A percentile compares a stretch with the other conserved stretches of the same genome.
phyloP scores from a whole-genome alignment of 2,329 filamentous ascomycete species.

The Aureobasidium sp. region DNA sequence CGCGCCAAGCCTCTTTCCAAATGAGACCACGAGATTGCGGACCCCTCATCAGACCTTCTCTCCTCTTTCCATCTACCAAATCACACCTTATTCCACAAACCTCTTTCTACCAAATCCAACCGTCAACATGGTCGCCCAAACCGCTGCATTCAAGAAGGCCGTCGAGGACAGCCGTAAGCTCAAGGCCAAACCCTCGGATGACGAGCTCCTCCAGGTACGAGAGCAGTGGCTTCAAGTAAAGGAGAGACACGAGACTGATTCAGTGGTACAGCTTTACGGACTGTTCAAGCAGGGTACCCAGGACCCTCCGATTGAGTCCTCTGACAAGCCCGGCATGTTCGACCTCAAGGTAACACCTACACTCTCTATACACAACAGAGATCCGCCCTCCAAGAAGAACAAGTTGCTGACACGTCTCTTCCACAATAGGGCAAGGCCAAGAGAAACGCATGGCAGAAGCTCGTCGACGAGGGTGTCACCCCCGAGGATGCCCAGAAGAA shows the following conservation, averaged over 20 bases:
- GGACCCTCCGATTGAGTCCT: conserved; percentile 27
- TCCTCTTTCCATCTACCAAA: background rate
- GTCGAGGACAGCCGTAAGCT: conserved; percentile 59
- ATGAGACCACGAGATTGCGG: conserved; percentile 4
- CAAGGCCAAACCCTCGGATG: conserved; percentile 53
- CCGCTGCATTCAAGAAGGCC: conserved; percentile 76
- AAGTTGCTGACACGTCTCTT: background rate
- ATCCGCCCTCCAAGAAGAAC: background rate
- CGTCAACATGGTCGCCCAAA: conserved; percentile 16
- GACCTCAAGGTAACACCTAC: conserved; percentile 52
- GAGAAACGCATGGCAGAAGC: conserved; percentile 66
- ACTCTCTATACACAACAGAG: conserved; percentile 15
- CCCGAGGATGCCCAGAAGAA: conserved; percentile 61
- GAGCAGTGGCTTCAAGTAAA: background rate
- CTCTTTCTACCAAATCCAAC: background rate
- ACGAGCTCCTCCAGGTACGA: conserved; percentile 54
- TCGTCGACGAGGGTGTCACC: conserved; percentile 55
- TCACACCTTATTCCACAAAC: background rate
- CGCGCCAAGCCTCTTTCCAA: background rate
- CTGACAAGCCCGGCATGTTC: conserved; percentile 55
- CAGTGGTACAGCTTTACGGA: conserved; percentile 38
- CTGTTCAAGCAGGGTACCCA: conserved; percentile 39
- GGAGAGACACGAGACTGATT: background rate
- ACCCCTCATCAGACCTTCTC: background rate
- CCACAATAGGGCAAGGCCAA: conserved; percentile 55